Percentiles rank a stretch among this genome's conserved stretches.
Conservation (phyloP, 208 protist species). For the Naegleria lovaniensis region DNA sequence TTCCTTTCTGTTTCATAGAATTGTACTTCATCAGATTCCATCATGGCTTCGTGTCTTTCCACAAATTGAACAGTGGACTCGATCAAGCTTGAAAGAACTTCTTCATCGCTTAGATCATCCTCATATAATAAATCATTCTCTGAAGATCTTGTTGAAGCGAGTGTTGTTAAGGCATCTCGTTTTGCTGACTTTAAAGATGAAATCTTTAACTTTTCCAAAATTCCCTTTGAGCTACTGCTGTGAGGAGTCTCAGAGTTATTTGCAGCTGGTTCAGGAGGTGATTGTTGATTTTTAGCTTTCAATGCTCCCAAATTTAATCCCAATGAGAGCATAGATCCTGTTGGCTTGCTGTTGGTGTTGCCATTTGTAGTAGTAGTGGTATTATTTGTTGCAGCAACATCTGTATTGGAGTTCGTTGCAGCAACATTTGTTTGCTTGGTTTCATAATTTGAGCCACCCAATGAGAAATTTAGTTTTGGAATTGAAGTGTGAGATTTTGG, state of each 20-base stretch:
- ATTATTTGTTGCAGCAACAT: not conserved
- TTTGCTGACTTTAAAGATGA: not conserved
- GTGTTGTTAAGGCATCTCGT: too few species aligned
- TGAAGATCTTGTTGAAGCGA: not conserved
- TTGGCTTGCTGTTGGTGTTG: not conserved
- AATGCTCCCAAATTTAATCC: not conserved
- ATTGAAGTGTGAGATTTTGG: not conserved
- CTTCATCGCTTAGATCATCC: not conserved
- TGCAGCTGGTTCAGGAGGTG: not conserved
- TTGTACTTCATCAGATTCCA: not conserved
- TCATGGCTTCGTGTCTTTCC: not conserved
- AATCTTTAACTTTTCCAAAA: not conserved
- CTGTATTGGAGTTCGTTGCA: not conserved
- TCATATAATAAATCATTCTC: not conserved
- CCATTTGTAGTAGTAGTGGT: not conserved
- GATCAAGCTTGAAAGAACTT: not conserved
- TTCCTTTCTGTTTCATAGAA: conserved; percentile 12
- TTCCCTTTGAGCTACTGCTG: not conserved
- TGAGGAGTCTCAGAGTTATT: not conserved
- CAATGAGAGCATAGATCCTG: not conserved
- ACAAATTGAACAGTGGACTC: not conserved
- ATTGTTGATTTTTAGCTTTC: not conserved
- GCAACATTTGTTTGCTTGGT: too few species aligned
- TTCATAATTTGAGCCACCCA: not conserved
- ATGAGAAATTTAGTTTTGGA: not conserved